Evolutionary conservation across 2,329 filamentous ascomycete genomes (phyloP).

Genomic region (Dryadomyces quercivorus): DNA sequence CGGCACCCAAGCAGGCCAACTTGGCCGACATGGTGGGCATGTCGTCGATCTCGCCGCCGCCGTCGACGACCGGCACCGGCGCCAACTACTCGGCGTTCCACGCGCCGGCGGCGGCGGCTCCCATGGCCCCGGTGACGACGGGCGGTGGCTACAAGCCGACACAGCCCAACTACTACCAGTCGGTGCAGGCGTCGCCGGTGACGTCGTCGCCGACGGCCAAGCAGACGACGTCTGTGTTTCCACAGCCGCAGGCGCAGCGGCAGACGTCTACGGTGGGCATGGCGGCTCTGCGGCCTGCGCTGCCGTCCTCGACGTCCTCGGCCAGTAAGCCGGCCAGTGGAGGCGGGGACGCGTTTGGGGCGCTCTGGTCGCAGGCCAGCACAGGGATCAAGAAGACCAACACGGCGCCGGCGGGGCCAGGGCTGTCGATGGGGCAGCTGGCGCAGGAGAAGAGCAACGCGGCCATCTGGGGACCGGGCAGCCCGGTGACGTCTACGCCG

Average conservation of each 20-base stretch:
- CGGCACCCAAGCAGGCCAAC: constrained; percentile 68
- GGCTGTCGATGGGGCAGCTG: constrained; percentile 77
- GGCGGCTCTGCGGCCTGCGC: constrained; percentile 13
- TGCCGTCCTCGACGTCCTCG: constrained; percentile 1
- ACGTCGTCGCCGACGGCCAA: constrained; percentile 17
- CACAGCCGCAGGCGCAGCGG: constrained; percentile 2
- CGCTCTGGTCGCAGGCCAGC: constrained; percentile 68
- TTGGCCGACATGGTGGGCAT: constrained; percentile 70
- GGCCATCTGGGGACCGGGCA: constrained; percentile 75
- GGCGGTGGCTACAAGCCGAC: constrained; percentile 53
- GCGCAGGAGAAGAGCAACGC: constrained; percentile 97
- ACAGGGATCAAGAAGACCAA: constrained; percentile 64
- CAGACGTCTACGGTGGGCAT: constrained; percentile 15
- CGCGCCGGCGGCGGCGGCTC: constrained; percentile 27
- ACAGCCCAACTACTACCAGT: constrained; percentile 91
- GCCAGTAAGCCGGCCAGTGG: constrained; percentile 26
- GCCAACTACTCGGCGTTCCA: constrained; percentile 55
- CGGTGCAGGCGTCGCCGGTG: constrained; percentile 38
- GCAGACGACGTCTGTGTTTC: constrained; percentile 15
- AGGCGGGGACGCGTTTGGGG: constrained; percentile 73
- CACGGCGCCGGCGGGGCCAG: constrained; percentile 43
- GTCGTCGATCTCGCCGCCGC: constrained; percentile 66
- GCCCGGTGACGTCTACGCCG: constrained; percentile 12
- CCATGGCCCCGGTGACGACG: constrained; percentile 28
- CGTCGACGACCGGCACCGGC: constrained; percentile 37